These are phyloP conservation scores for Tulasnella sp. DNA, from an alignment of 768 basidiomycete genomes.

Conservation along the genomic window DNA sequence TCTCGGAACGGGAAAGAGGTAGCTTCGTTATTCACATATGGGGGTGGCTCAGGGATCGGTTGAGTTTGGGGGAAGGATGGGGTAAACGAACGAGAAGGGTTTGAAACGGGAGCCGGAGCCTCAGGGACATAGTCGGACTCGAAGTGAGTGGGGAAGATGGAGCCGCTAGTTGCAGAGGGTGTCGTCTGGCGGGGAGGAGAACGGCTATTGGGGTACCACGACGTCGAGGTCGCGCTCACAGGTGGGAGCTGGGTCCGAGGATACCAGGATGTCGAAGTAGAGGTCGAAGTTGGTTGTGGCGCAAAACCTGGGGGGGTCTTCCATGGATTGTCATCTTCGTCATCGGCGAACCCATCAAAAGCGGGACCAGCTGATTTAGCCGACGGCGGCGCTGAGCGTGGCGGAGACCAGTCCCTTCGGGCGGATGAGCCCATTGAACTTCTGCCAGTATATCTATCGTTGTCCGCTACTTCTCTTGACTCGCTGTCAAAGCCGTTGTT, in stretches of 20 bases:
- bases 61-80: neutral
- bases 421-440: neutral
- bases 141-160: constrained; percentile 24
- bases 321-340: constrained; percentile 2
- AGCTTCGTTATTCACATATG: neutral
- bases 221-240: neutral
- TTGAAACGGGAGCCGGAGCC: neutral
- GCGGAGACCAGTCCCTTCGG: neutral
- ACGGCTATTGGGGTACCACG: constrained; percentile 9
- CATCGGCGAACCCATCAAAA: constrained; percentile 20
- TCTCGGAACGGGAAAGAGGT: neutral
- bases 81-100: neutral
- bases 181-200: neutral
- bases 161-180: neutral
- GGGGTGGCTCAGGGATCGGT: neutral
- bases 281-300: neutral
- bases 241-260: constrained; percentile 4
- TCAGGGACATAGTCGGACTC: constrained; percentile 26
- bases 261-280: neutral
- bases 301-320: neutral
- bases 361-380: neutral
- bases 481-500: neutral
- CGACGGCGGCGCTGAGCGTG: neutral
- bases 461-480: neutral
- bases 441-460: neutral